These are phyloP conservation scores for Euryodendron excelsum DNA, from an alignment of 148 eudicot species.

Conservation along the genomic window DNA sequence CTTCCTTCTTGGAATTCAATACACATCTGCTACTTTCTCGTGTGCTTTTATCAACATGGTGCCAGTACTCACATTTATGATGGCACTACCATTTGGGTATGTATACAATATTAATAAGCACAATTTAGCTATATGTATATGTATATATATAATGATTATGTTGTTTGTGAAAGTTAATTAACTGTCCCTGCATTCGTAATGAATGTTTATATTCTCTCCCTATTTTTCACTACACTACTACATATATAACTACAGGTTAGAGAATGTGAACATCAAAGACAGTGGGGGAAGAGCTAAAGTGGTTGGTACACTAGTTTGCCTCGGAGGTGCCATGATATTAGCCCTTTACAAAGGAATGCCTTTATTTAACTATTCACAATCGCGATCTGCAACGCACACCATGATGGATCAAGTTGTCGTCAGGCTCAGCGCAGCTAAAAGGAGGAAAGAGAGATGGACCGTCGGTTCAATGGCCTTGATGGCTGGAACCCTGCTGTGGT, in stretches of 20 bases:
- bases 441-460: conserved; percentile 21
- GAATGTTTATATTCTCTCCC: neutral
- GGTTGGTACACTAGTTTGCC: conserved; percentile 29
- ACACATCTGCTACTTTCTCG: conserved; percentile 36
- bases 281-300: conserved; percentile 34
- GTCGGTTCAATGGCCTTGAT: conserved; percentile 23
- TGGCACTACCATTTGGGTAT: conserved; percentile 35
- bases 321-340: conserved; percentile 34
- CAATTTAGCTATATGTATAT: too few species aligned
- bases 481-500: conserved; percentile 30
- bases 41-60: conserved; percentile 40
- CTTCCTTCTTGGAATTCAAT: conserved; percentile 35
- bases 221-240: neutral
- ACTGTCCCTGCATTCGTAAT: too few species aligned
- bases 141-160: too few species aligned
- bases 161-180: too few species aligned
- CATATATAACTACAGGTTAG: conserved; percentile 32
- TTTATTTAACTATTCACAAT: conserved; percentile 13
- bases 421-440: neutral
- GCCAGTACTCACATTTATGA: conserved; percentile 29
- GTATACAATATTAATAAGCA: neutral
- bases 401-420: neutral
- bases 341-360: conserved; percentile 36
- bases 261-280: conserved; percentile 19
- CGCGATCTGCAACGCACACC: neutral